Percentiles rank a stretch among this genome's conserved stretches.
Conservation (phyloP, 768 basidiomycete genomes). For the Suillus occidentalis region DNA sequence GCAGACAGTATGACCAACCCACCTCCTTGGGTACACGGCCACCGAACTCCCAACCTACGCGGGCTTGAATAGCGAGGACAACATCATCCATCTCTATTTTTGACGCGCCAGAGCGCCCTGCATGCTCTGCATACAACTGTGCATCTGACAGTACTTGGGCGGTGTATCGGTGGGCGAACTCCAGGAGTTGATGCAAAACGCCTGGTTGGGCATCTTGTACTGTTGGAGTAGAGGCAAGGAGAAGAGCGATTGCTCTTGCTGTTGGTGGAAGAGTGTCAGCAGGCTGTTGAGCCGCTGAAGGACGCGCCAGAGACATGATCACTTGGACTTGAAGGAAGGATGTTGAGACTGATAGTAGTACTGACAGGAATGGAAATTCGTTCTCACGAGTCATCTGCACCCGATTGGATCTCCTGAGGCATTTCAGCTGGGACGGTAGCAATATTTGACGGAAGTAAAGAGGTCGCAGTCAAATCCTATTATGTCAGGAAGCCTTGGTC, state of each 20-base stretch:
- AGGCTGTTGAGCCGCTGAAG: slow-evolving; percentile 29
- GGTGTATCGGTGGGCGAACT: slow-evolving; percentile 84
- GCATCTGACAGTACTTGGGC: slow-evolving; percentile 83
- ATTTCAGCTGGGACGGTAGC: not conserved
- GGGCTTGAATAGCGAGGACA: slow-evolving; percentile 78
- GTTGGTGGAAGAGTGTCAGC: slow-evolving; percentile 80
- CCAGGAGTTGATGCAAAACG: slow-evolving; percentile 83
- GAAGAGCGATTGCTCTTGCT: slow-evolving; percentile 78
- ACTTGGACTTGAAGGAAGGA: not conserved
- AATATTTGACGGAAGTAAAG: not conserved
- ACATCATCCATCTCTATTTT: slow-evolving; percentile 86
- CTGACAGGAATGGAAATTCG: not conserved
- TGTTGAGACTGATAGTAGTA: not conserved
- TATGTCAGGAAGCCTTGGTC: not conserved
- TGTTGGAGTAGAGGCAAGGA: slow-evolving; percentile 79
- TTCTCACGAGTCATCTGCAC: not conserved
- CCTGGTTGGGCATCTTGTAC: slow-evolving; percentile 86
- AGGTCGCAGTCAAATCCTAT: not conserved
- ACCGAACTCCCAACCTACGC: slow-evolving; percentile 92
- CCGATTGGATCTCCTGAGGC: no score
- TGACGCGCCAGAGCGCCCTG: slow-evolving; percentile 56
- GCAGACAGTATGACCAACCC: slow-evolving; percentile 15
- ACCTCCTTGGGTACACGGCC: slow-evolving; percentile 90
- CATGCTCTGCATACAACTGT: slow-evolving; percentile 85
- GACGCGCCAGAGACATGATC: slow-evolving; percentile 39